Evolutionary conservation across 1,139 yeast species (phyloP), one percentile per base, ranked within the genome.

Genomic region (Suhomyces chickasaworum): DNA sequence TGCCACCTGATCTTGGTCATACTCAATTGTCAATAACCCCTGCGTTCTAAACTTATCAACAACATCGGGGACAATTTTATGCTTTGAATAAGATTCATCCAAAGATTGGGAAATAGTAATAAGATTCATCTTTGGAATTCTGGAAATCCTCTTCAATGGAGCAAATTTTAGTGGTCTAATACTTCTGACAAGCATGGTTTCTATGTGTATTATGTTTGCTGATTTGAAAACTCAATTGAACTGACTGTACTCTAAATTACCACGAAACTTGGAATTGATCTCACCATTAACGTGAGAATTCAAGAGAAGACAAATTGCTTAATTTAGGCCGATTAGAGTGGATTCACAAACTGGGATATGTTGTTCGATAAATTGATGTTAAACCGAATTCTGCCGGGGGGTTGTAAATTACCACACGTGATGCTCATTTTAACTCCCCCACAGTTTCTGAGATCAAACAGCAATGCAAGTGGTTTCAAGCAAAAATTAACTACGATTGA

Each of bases 61-160:
- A 36, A 82, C 86, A 16, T 83, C 88, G 31, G 89, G 89, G 39
- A 84, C 67, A 42, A 84, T 71, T 55, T 78, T 81, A 65, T 80
- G 83, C 63, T 81, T 81, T 53, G 69, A 64, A 54, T 80, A 75
- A n/a, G 85, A 71, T 52, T 82, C 88, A 55, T 76, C 79, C 56
- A 83, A 75, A 45, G 83, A 80, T 63, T 81, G 80, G 42, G 85
- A 73, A 53, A 84, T 83, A n/a, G 89, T 83, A 52, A 82, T 73
- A 50, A 80, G 68, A 35, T 64, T 63, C 78, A 66, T 69, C 49
- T 49, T 63, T 17, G 45, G 34, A 10, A 37, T 20, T 27, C 34
- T 37, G 16, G 31, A 27, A 9, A 34, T n/a, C 15, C 33, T 40
- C 32, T n/a, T 25, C 10, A 27, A 40, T 34, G 31, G 25, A 22